These are phyloP conservation scores for Vickermania spadyakhi DNA, from an alignment of 208 protist species.

Conservation along the genomic window DNA sequence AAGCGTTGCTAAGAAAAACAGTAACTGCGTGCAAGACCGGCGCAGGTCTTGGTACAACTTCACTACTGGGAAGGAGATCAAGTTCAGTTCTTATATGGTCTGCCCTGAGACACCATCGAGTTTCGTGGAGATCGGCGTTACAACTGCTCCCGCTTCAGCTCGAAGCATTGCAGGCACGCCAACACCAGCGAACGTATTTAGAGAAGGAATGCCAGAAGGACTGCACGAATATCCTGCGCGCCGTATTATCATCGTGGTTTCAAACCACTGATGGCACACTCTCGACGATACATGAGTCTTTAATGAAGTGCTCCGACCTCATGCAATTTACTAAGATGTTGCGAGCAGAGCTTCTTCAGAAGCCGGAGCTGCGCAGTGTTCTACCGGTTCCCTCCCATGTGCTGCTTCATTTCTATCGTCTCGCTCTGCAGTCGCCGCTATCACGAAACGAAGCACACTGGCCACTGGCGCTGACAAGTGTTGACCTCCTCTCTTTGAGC, in stretches of 20 bases:
- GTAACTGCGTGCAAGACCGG: too few species aligned
- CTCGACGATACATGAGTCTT: too few species aligned
- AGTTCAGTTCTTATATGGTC: conserved; percentile 46
- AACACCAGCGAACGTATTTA: conserved; percentile 11
- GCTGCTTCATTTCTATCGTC: conserved; percentile 33
- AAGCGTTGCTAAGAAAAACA: too few species aligned
- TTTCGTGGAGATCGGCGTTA: conserved; percentile 34
- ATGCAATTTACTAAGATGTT: conserved; percentile 45
- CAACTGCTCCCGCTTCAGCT: conserved; percentile 35
- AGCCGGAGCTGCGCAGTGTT: conserved; percentile 37
- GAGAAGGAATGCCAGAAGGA: not conserved
- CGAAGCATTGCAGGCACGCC: conserved; percentile 13
- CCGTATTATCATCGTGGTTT: not conserved
- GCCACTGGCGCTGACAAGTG: conserved; percentile 34
- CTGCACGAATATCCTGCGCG: not conserved
- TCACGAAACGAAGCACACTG: conserved; percentile 9
- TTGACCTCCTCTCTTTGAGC: conserved; percentile 30
- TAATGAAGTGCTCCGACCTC: conserved; percentile 10
- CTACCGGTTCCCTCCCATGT: conserved; percentile 40
- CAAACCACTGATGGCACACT: too few species aligned
- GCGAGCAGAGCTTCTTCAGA: conserved; percentile 28
- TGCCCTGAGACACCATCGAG: conserved; percentile 28
- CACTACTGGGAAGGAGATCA: conserved; percentile 8
- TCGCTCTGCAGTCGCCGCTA: conserved; percentile 10
- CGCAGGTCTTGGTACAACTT: too few species aligned